Base-by-base conservation (phyloP, 495 filamentous ascomycete genomes). In the Xylaria bambusicola region DNA sequence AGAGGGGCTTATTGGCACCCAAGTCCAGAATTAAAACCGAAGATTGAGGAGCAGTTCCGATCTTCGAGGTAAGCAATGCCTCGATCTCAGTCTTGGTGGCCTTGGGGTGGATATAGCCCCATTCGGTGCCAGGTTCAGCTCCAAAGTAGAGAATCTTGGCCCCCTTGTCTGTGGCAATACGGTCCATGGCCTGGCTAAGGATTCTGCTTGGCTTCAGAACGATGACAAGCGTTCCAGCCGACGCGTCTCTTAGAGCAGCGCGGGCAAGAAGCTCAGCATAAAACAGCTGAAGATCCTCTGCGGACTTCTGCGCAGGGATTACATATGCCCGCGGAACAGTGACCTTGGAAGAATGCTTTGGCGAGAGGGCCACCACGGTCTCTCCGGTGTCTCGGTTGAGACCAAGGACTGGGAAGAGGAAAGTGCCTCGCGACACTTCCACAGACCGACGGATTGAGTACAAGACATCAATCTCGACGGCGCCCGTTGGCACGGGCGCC, bases 381-480 rank as follows among this genome's bases (percentile, higher is more conserved):
- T 41, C 31, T 21, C 10, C 26, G 5, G 60, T 49, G 17, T 13
- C 42, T 6, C n/a, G n/a, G 21, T 21, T 23, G 2, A 21, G 23
- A 5, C 44, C 60, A 29, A 62, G 52, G 13, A 49, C 15, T 7
- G 56, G 42, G 26, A 51, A 57, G 12, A 62, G 44, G 23, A 15
- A 45, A 6, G 24, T 46, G 6, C 18, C 46, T 31, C 38, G 12
- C 4, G 23, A 7, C 18, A 57, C 52, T 15, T 48, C 35, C 4
- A 62, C 40, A 3, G 60, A 20, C 18, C 44, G 38, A 5, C 26
- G 31, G 8, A 52, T 13, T 15, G 52, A 62, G 27, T 45, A 35
- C 13, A 40, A 40, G 44, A 57, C 33, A 20, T 48, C 7, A 0
- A 56, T 56, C 18, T 29, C 17, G 3, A 35, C 33, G 12, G 6